phyloP scores from a whole-genome alignment of 176 grass and related monocot species.

The Juncus effusus region DNA sequence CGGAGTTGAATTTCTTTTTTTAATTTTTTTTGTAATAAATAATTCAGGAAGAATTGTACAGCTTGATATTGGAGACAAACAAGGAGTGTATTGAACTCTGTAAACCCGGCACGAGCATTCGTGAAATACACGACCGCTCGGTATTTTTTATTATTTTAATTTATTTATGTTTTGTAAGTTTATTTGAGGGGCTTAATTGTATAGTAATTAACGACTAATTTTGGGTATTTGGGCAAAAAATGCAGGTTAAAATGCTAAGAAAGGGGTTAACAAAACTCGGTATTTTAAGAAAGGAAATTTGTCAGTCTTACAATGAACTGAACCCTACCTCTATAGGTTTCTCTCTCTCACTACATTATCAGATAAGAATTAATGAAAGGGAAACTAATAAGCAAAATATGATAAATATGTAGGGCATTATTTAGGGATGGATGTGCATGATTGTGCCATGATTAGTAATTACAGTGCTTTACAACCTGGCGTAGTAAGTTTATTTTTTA shows the following conservation, averaged over 20 bases:
- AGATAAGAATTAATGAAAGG: background rate
- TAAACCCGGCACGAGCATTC: slow-evolving; percentile 71
- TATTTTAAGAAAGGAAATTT: slow-evolving; percentile 58
- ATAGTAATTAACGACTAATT: background rate
- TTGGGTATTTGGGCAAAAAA: background rate
- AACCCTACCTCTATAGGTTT: slow-evolving; percentile 96
- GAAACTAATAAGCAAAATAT: background rate
- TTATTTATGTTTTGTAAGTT: background rate
- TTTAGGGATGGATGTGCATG: slow-evolving; percentile 91
- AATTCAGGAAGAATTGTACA: slow-evolving; percentile 77
- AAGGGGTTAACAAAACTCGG: slow-evolving; percentile 80
- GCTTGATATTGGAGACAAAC: slow-evolving; percentile 88
- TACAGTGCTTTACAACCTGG: slow-evolving; percentile 69
- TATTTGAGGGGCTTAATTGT: background rate
- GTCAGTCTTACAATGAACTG: slow-evolving; percentile 61
- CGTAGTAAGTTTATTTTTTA: slow-evolving; percentile 49
- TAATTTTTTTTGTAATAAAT: slow-evolving; percentile 1
- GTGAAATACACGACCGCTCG: slow-evolving; percentile 71
- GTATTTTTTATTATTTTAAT: slow-evolving; percentile 32
- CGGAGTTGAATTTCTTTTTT: background rate
- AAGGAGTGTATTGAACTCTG: slow-evolving; percentile 96
- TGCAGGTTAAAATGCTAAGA: slow-evolving; percentile 68
- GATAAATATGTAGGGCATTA: slow-evolving; percentile 65
- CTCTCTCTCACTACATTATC: background rate
- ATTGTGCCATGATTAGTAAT: slow-evolving; percentile 41